These are phyloP conservation scores for Hanseniaspora hatyaiensis DNA, from an alignment of 805 yeast genomes.

Conservation along the genomic window DNA sequence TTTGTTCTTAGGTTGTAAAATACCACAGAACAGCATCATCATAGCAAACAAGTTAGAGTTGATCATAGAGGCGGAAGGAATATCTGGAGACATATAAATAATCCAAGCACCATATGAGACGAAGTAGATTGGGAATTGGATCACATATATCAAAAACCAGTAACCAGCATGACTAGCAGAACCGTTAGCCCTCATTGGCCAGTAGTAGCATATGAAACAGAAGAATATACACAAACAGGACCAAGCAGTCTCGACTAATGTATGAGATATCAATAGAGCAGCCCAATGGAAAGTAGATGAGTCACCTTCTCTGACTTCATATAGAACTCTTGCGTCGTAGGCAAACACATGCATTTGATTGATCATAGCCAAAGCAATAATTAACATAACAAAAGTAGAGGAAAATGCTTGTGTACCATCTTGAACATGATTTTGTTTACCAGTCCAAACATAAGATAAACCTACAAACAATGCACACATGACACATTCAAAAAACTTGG, in stretches of 20 bases:
- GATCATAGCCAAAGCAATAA: constrained; percentile 41
- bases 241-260: constrained; percentile 39
- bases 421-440: constrained; percentile 47
- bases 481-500: constrained; percentile 42
- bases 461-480: constrained; percentile 52
- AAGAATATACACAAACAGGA: constrained; percentile 35
- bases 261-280: constrained; percentile 39
- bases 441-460: constrained; percentile 46
- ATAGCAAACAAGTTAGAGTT: constrained; percentile 41
- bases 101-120: constrained; percentile 45
- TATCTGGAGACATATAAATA: constrained; percentile 36
- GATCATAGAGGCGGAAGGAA: constrained; percentile 34
- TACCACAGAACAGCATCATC: constrained; percentile 45
- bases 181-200: constrained; percentile 36
- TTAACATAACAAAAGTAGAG: constrained; percentile 44
- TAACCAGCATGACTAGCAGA: constrained; percentile 41
- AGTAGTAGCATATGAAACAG: constrained; percentile 38
- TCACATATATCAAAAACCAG: constrained; percentile 38
- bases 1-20: constrained; percentile 34
- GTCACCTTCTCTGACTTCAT: constrained; percentile 63
- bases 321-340: constrained; percentile 47
- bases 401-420: constrained; percentile 58
- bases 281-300: constrained; percentile 61
- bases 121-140: constrained; percentile 41
- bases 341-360: constrained; percentile 56